Evolutionary conservation across 208 protist species (phyloP).

Genomic region (Entamoeba nuttalli): DNA sequence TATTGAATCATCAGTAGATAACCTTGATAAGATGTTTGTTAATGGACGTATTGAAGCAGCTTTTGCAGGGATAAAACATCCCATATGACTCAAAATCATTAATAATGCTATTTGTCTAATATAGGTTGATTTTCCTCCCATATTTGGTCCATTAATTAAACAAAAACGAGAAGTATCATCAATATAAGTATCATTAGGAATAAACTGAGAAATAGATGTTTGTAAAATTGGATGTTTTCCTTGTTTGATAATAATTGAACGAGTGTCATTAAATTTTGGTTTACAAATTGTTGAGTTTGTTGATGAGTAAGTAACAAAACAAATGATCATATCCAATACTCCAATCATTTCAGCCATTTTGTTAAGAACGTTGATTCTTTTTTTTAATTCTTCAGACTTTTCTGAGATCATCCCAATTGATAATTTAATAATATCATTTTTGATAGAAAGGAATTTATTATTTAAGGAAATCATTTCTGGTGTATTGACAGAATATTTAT

Average conservation of each 20-base stretch:
- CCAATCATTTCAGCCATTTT: background rate
- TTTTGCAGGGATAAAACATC: slow-evolving; percentile 1
- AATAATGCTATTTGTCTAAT: background rate
- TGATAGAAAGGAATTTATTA: background rate
- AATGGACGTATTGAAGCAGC: background rate
- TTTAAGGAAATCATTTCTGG: background rate
- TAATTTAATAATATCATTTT: background rate
- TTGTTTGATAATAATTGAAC: slow-evolving; percentile 7
- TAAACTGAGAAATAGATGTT: background rate
- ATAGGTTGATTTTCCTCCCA: slow-evolving; percentile 3
- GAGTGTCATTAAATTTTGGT: background rate
- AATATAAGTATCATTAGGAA: background rate
- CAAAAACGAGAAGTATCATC: background rate
- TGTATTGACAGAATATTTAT: background rate
- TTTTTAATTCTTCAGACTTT: background rate
- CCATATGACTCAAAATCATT: slow-evolving; percentile 1
- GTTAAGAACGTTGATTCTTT: background rate
- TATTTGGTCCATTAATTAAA: slow-evolving; percentile 4
- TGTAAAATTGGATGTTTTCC: background rate
- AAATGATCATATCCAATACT: background rate
- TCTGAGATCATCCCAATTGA: background rate
- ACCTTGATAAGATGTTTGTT: background rate
- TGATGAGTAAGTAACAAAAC: background rate
- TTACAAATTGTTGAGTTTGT: background rate
- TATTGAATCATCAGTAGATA: background rate